Evolutionary conservation across 1,139 yeast species (phyloP), one percentile per base, ranked within the genome.

Genomic region (Saccharomyces hybrid): DNA sequence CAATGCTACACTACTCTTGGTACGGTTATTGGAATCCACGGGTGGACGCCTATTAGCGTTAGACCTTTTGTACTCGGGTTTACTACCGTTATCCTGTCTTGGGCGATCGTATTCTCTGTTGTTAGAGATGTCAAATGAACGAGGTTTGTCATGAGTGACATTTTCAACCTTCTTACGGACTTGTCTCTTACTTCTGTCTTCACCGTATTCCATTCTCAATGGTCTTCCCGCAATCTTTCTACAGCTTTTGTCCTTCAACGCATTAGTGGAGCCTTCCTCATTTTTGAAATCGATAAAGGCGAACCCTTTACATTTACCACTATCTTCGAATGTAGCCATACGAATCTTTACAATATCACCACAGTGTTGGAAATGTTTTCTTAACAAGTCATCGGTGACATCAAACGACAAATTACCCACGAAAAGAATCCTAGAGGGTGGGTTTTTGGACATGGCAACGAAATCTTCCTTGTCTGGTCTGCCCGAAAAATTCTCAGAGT

Each of bases 271-370:
- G 3, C 95, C 91, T 31, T 80, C 81, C 60, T 86, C 87, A 61
- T 84, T 85, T 61, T 77, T 80, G 73, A 91, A 93, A 71, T 93
- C 99, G 47, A 93, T 74, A 67, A 93, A 93, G 0, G 97, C 93
- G 76, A 91, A 93, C 1, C 99, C 99, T 70, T 93, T 93, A 75
- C 98, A 93, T 69, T 90, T 91, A 1, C 98, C 98, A 48, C 88
- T 76, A 67, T 93, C 99, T 72, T 93, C 93, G 70, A 93, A 93
- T 7, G 99, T 91, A 1, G 98, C 98, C 96, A 91, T 91, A 70
- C 99, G 81, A 53, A 91, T 82, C 62, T 81, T 82, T 31, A 78
- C 74, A 55, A 90, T 90, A 57, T 88, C 91, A 31, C 97, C 97
- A 60, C 77, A 75, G 58, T 78, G 82, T 66, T 80, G 80, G 75